These are phyloP conservation scores for Neofusicoccum kwambonambiense DNA, from an alignment of 2,329 filamentous ascomycete genomes.

Conservation along the genomic window DNA sequence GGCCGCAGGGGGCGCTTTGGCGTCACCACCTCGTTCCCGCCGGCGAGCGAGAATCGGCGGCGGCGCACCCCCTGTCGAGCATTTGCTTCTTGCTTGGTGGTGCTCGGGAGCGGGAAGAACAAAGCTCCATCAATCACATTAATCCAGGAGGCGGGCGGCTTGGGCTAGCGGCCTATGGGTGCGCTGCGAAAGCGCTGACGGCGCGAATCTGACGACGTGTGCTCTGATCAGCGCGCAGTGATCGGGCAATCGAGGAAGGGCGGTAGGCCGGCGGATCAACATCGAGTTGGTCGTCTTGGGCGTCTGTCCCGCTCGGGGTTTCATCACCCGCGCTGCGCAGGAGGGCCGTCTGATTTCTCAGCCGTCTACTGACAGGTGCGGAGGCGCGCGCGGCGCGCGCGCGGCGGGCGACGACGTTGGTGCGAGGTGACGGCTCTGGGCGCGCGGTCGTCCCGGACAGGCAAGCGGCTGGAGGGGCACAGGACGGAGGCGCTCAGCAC, in stretches of 20 bases:
- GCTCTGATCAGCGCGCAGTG: slow-evolving; percentile 10
- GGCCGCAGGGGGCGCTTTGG: slow-evolving; percentile 1
- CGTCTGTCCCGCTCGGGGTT: slow-evolving; percentile 12
- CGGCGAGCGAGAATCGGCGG: slow-evolving; percentile 6
- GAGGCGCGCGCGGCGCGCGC: background rate
- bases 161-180: slow-evolving; percentile 6
- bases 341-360: background rate
- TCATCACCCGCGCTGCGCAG: background rate
- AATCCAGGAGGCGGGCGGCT: background rate
- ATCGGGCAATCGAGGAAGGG: slow-evolving; percentile 6
- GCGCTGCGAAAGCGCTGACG: slow-evolving; percentile 8
- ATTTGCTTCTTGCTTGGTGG: slow-evolving; percentile 10
- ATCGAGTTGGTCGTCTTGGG: slow-evolving; percentile 11
- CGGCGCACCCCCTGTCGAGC: slow-evolving; percentile 4
- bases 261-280: slow-evolving; percentile 12
- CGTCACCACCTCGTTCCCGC: background rate
- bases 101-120: slow-evolving; percentile 15
- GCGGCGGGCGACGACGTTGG: background rate
- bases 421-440: background rate
- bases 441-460: background rate
- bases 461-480: background rate
- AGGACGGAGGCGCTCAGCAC: background rate
- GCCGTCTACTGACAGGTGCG: background rate
- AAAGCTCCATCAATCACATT: slow-evolving; percentile 15
- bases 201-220: slow-evolving; percentile 2